Percentiles rank a stretch among this genome's conserved stretches.
Conservation (phyloP, 1,284 basidiomycete species). For the Golubevia pallescens region DNA sequence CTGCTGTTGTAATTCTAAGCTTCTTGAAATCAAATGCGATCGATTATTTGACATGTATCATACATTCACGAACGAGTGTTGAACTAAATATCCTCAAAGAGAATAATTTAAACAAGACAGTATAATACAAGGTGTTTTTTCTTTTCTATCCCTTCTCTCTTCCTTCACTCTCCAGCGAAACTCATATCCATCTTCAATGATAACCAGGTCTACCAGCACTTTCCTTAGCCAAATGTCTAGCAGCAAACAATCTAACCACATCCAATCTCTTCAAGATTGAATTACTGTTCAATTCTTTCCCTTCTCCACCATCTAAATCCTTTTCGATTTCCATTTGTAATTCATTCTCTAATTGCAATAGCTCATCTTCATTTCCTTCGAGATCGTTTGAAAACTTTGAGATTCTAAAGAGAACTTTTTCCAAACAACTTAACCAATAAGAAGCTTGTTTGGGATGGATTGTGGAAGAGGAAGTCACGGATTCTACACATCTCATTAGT, state of each 20-base stretch:
- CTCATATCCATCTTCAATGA: background rate
- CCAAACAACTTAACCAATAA: background rate
- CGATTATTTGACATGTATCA: no score
- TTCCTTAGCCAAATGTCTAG: background rate
- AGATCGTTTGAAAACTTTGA: background rate
- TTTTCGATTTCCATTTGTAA: background rate
- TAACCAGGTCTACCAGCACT: background rate
- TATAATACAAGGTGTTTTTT: no score
- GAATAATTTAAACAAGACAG: no score
- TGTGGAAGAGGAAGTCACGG: constrained; percentile 23
- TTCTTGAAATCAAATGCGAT: no score
- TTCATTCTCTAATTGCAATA: background rate
- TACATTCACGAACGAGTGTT: no score
- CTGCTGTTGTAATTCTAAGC: no score
- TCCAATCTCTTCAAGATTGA: background rate
- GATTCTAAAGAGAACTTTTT: background rate
- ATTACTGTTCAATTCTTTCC: background rate
- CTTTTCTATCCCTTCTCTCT: background rate
- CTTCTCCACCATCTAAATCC: background rate
- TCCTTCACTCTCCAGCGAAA: background rate
- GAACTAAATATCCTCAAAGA: no score
- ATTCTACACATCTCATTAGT: constrained; percentile 48
- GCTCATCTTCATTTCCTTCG: background rate
- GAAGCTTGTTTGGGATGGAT: constrained; percentile 1
- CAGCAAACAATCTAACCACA: background rate